Evolutionary conservation across 73 alveolate genomes (phyloP).

Genomic region (Tetrahymena borealis): DNA sequence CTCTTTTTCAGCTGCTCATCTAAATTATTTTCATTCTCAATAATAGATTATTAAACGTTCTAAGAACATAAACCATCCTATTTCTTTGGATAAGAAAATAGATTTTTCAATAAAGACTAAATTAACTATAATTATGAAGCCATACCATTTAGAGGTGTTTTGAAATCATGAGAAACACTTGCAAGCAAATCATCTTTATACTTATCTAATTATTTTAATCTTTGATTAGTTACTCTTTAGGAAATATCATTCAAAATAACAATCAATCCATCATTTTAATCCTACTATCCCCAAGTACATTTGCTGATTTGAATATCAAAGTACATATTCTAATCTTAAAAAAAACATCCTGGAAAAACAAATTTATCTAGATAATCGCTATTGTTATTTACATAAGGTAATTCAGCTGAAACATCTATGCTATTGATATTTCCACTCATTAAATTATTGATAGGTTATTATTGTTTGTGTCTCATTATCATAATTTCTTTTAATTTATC

Average conservation of each 20-base stretch:
- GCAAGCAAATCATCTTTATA: conserved; percentile 32
- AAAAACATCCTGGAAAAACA: background rate
- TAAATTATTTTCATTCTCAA: background rate
- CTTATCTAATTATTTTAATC: background rate
- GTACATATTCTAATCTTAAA: background rate
- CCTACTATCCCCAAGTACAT: background rate
- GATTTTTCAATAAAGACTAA: background rate
- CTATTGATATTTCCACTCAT: background rate
- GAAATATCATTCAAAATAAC: background rate
- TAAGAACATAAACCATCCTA: background rate
- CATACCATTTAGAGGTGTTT: conserved; percentile 43
- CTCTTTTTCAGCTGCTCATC: too few relatives aligned
- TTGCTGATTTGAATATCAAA: background rate
- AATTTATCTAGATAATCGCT: background rate
- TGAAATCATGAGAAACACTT: conserved; percentile 37
- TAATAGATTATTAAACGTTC: background rate
- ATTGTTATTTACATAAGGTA: background rate
- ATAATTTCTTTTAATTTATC: background rate
- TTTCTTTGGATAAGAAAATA: background rate
- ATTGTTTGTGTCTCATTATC: background rate
- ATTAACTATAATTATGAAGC: background rate
- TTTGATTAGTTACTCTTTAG: background rate
- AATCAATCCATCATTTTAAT: background rate
- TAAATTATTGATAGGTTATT: background rate
- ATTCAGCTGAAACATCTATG: background rate